Evolutionary conservation across 2,329 filamentous ascomycete species (phyloP).

Genomic region (Claviceps maximensis): DNA sequence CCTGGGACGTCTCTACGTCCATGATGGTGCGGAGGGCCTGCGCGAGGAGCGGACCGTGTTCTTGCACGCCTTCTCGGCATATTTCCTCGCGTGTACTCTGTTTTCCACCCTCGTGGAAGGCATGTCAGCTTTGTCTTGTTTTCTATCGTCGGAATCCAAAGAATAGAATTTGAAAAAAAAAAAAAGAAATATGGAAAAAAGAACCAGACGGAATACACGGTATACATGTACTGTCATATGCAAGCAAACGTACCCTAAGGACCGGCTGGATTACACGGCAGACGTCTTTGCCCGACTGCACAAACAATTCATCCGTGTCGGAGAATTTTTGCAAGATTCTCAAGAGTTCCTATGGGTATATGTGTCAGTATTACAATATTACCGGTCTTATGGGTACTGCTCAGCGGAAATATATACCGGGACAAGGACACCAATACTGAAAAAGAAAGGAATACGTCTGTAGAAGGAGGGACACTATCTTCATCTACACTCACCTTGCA

Average conservation of each 20-base stretch:
- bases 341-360: neutral
- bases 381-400: too few species aligned
- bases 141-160: too few species aligned
- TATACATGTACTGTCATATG: too few species aligned
- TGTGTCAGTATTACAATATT: too few species aligned
- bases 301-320: accelerated
- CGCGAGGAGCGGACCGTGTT: neutral
- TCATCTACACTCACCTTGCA: neutral
- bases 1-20: neutral
- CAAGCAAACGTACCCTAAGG: neutral
- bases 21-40: neutral
- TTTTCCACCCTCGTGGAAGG: neutral
- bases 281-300: neutral
- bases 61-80: neutral
- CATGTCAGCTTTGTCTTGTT: neutral
- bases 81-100: neutral
- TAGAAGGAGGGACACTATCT: neutral
- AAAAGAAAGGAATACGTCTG: too few species aligned
- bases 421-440: too few species aligned
- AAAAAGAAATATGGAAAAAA: too few species aligned
- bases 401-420: too few species aligned
- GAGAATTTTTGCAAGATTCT: neutral
- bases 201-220: too few species aligned
- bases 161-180: too few species aligned
- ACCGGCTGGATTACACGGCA: neutral